These are phyloP conservation scores for Bipolaris zeicola DNA, from an alignment of 2,329 filamentous ascomycete genomes.

Conservation along the genomic window DNA sequence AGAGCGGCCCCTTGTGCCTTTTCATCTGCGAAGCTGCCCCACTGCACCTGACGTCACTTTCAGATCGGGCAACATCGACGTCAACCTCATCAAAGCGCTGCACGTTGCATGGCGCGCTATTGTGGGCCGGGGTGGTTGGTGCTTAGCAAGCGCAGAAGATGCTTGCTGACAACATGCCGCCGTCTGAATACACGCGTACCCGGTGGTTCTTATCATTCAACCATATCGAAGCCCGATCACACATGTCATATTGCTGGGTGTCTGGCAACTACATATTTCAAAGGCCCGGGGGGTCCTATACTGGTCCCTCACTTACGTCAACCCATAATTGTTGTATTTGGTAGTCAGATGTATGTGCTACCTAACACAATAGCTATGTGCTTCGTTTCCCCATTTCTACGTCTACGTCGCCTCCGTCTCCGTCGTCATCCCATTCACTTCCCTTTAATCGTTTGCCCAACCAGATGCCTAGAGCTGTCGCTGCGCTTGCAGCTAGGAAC, in stretches of 20 bases:
- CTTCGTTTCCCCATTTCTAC: conserved; percentile 75
- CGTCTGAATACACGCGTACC: conserved; percentile 1
- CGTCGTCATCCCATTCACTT: conserved; percentile 46
- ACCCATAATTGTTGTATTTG: neutral
- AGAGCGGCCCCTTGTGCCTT: conserved; percentile 12
- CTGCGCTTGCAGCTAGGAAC: conserved; percentile 72
- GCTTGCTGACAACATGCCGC: conserved; percentile 7
- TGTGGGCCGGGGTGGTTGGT: conserved; percentile 3
- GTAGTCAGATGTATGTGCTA: neutral
- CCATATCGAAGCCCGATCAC: neutral
- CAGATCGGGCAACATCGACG: conserved; percentile 33
- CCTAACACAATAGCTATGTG: conserved; percentile 35
- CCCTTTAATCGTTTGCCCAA: conserved; percentile 67
- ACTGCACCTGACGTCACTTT: conserved; percentile 33
- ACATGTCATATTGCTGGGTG: neutral
- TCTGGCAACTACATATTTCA: neutral
- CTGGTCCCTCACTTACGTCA: neutral
- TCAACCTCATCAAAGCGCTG: conserved; percentile 26
- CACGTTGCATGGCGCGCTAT: conserved; percentile 4
- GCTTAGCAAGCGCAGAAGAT: conserved; percentile 11
- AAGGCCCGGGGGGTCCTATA: too few relatives aligned
- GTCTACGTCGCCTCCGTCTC: conserved; percentile 56
- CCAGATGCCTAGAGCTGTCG: conserved; percentile 75
- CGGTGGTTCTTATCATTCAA: conserved; percentile 11
- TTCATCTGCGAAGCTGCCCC: conserved; percentile 26